phyloP scores from a whole-genome alignment of 371 early-diverging fungal genomes.

The Rhizopus arrhizus region DNA sequence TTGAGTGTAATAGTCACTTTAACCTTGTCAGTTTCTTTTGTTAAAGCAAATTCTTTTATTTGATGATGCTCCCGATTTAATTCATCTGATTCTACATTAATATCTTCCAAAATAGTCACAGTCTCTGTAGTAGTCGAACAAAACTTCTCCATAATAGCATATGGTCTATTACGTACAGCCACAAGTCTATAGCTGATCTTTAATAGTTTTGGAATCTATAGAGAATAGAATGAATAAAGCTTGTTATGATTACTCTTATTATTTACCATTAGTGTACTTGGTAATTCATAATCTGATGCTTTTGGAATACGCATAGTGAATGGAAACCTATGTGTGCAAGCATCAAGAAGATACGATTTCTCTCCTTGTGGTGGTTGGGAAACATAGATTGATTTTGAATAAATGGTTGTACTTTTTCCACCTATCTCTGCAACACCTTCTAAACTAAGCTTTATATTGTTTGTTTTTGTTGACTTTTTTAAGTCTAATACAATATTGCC shows the following conservation, averaged over 20 bases:
- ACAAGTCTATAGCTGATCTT: conserved; percentile 35
- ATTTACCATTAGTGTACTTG: conserved; percentile 45
- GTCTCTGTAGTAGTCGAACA: conserved; percentile 25
- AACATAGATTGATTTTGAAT: conserved; percentile 23
- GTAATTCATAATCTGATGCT: conserved; percentile 27
- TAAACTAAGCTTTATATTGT: conserved; percentile 37
- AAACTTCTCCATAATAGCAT: conserved; percentile 19
- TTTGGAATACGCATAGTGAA: conserved; percentile 44
- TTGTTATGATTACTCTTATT: background rate
- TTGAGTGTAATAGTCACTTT: conserved; percentile 33
- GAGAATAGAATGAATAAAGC: background rate
- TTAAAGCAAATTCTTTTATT: conserved; percentile 19
- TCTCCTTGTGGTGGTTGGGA: conserved; percentile 37
- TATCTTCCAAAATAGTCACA: conserved; percentile 41
- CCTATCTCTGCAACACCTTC: conserved; percentile 36
- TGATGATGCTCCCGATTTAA: conserved; percentile 28
- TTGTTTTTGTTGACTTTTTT: conserved; percentile 40
- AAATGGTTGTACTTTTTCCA: conserved; percentile 25
- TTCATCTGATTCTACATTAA: conserved; percentile 38
- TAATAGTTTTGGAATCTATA: conserved; percentile 30
- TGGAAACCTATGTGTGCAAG: conserved; percentile 45
- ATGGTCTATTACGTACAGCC: conserved; percentile 35
- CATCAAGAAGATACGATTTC: conserved; percentile 37
- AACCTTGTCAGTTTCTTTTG: conserved; percentile 21
- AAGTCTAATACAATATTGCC: conserved; percentile 47